Base-by-base conservation (phyloP, 169 alveolate species). In the Eimeria acervulina region DNA sequence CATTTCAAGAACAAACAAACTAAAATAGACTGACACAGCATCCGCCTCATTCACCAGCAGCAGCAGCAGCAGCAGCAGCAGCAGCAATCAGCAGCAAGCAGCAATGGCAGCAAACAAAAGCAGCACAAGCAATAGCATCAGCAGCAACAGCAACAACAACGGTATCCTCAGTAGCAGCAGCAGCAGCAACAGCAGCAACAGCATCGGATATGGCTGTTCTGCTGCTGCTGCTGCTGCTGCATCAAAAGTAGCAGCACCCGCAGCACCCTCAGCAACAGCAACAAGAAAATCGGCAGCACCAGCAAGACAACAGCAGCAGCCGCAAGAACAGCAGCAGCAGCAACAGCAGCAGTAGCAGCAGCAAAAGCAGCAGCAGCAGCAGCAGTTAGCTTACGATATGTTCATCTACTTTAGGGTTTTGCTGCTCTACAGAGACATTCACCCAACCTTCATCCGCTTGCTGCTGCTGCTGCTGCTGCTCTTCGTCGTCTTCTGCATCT, bases 391-490 rank as follows among this genome's bases (percentile, higher is more conserved):
- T 31, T 38, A 76, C 87, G 55, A 76, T 5, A 21, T 76, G 55
- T 33, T 76, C 87, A 12, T 1, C 1, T 7, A 38, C 52, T 33
- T 28, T 12, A 17, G 87, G 87, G n/a, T 12, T 76, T 6, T 76
- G 87, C 87, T 76, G n/a, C 55, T 76, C 87, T 4, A 76, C 87
- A 15, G 87, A 76, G 33, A 76, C 87, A 38, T 76, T 55, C 17
- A 76, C n/a, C n/a, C n/a, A n/a, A n/a, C n/a, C n/a, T n/a, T n/a
- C n/a, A n/a, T n/a, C n/a, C n/a, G n/a, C n/a, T n/a, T n/a, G n/a
- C n/a, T 52, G 66, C 66, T 13, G 66, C 66, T 13, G 66, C 52
- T 38, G 87, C 87, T 76, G 55, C 55, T 4, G 19, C 87, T 76
- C 38, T 6, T 23, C 55, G 31, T 28, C 55, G 19, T 31, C 87